Percentiles rank a stretch among this genome's conserved stretches.
Evolutionary conservation across 345 rosid species (phyloP).

Genomic region (Lumnitzera littorea): DNA sequence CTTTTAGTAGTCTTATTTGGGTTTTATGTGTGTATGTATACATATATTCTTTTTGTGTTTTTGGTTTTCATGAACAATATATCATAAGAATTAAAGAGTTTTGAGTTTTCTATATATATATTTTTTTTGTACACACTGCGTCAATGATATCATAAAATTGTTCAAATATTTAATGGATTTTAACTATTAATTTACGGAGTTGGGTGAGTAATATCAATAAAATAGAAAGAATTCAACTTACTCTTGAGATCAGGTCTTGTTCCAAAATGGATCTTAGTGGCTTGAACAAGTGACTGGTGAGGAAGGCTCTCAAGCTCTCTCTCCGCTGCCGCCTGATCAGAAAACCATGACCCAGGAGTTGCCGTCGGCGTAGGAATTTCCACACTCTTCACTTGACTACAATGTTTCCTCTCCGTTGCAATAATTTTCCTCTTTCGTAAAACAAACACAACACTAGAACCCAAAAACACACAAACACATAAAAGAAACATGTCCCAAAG

Average conservation of each 20-base stretch:
- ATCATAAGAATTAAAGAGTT: no score
- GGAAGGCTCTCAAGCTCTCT: slow-evolving; percentile 29
- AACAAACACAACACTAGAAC: slow-evolving; percentile 20
- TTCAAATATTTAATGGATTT: no score
- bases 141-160: no score
- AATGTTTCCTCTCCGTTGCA: slow-evolving; percentile 7
- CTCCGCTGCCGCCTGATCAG: neutral
- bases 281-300: slow-evolving; percentile 15
- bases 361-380: slow-evolving; percentile 8
- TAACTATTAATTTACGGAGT: no score
- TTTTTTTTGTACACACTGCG: no score
- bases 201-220: neutral
- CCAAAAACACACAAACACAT: slow-evolving; percentile 13
- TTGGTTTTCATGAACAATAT: no score
- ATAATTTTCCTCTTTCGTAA: slow-evolving; percentile 19
- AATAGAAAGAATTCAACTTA: slow-evolving; percentile 5
- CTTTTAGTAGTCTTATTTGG: no score
- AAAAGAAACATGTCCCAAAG: slow-evolving; percentile 15
- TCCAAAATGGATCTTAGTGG: slow-evolving; percentile 20
- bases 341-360: neutral
- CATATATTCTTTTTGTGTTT: no score
- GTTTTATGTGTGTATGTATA: no score
- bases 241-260: slow-evolving; percentile 29
- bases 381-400: slow-evolving; percentile 7
- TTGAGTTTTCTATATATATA: no score